A percentile compares a stretch with the other conserved stretches of the same genome.
phyloP scores from a whole-genome alignment of 2,329 filamentous ascomycete species.

The Lojkania enalia region DNA sequence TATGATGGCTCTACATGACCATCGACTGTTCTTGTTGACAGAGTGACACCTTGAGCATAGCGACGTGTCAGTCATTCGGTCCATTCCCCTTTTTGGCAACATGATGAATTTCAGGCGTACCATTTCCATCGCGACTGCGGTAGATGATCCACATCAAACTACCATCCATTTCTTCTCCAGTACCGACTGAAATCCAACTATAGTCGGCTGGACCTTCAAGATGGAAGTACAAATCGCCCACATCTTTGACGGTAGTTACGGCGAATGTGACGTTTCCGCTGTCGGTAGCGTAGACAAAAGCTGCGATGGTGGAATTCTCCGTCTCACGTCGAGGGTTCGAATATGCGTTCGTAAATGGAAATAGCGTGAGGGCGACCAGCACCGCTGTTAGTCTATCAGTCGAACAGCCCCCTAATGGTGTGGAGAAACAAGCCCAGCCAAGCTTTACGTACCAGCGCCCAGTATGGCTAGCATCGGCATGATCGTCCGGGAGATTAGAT shows the following conservation, averaged over 20 bases:
- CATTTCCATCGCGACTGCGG: conserved; percentile 50
- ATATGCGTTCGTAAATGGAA: no score
- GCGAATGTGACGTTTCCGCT: conserved; percentile 26
- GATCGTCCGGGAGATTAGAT: no score
- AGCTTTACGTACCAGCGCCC: no score
- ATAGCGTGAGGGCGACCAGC: no score
- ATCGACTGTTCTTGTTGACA: conserved; percentile 58
- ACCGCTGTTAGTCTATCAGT: no score
- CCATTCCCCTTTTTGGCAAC: not conserved
- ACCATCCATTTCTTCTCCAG: conserved; percentile 57
- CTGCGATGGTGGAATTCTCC: conserved; percentile 6
- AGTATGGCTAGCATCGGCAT: no score
- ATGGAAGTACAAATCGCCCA: conserved; percentile 59
- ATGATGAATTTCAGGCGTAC: conserved; percentile 10
- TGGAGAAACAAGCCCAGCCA: no score
- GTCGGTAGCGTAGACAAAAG: conserved; percentile 8
- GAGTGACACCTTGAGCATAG: conserved; percentile 50
- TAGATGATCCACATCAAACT: conserved; percentile 62
- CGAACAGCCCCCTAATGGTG: no score
- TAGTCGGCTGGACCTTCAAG: conserved; percentile 52
- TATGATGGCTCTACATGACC: conserved; percentile 59
- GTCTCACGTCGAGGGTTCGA: no score
- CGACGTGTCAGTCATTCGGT: not conserved
- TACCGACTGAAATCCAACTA: conserved; percentile 60
- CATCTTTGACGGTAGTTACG: conserved; percentile 23